A percentile compares a stretch with the other conserved stretches of the same genome.
These are phyloP conservation scores for Xylaria sp. DNA, from an alignment of 2,329 filamentous ascomycete species.

Conservation along the genomic window DNA sequence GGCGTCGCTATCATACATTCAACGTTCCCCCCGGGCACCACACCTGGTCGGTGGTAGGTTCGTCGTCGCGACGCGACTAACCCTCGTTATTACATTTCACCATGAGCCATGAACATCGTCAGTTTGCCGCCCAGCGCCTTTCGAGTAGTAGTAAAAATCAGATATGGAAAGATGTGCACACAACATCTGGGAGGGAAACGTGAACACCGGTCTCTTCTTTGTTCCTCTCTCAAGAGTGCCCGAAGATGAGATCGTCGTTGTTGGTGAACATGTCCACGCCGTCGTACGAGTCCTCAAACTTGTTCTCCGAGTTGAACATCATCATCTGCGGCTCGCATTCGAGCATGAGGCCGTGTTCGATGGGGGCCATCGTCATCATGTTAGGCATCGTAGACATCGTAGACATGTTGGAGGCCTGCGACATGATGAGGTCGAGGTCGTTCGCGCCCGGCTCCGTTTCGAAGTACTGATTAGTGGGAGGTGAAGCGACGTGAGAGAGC, in stretches of 20 bases:
- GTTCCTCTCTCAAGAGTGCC: slow-evolving; percentile 24
- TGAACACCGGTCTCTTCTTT: neutral
- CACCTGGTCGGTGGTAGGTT: neutral
- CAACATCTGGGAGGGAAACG: neutral
- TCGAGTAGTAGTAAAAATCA: neutral
- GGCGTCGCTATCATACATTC: neutral
- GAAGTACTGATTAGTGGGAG: slow-evolving; percentile 45
- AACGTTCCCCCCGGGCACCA: no score
- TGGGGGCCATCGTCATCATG: slow-evolving; percentile 34
- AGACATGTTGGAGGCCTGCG: slow-evolving; percentile 29
- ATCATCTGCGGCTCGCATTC: slow-evolving; percentile 45
- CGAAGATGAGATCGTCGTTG: slow-evolving; percentile 50
- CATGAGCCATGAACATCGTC: slow-evolving; percentile 7
- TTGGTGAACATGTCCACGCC: slow-evolving; percentile 48
- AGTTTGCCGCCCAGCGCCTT: neutral
- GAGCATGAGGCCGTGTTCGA: slow-evolving; percentile 44
- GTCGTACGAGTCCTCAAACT: slow-evolving; percentile 49
- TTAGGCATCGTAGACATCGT: slow-evolving; percentile 22
- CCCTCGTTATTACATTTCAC: slow-evolving; percentile 8
- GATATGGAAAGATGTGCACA: neutral
- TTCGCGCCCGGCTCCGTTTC: slow-evolving; percentile 40
- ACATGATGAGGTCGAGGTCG: slow-evolving; percentile 29
- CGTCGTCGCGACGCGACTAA: neutral
- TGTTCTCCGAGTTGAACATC: slow-evolving; percentile 39
- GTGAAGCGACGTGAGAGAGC: slow-evolving; percentile 56